These are phyloP conservation scores for Aspergillus ostianus DNA, from an alignment of 495 filamentous ascomycete genomes.

Conservation along the genomic window DNA sequence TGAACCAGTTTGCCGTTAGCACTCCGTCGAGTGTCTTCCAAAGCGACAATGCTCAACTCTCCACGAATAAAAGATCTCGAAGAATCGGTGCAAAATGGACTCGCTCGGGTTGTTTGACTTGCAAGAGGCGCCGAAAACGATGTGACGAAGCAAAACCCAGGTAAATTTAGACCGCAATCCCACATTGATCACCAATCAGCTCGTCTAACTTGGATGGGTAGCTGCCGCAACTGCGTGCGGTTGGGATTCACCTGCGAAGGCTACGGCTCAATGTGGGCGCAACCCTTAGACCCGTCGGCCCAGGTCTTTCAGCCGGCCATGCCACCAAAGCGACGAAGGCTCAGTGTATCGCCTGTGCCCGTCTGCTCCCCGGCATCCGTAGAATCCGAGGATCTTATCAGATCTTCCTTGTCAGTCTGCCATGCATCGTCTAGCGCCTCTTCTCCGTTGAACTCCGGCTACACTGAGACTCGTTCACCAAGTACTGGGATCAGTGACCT, in stretches of 20 bases:
- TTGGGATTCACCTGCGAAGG: conserved; percentile 42
- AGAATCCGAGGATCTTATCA: conserved; percentile 14
- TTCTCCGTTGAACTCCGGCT: conserved; percentile 4
- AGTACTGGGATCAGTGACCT: conserved; percentile 1
- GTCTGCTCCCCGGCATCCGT: conserved; percentile 18
- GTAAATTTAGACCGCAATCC: conserved; percentile 15
- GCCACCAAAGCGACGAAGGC: conserved; percentile 26
- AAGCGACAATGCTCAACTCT: neutral
- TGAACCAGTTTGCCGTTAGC: neutral
- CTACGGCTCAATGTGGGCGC: conserved; percentile 45
- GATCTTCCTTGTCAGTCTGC: conserved; percentile 6
- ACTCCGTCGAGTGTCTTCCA: conserved; percentile 2
- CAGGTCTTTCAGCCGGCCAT: conserved; percentile 30
- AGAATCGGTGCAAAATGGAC: conserved; percentile 42
- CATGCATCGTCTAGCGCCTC: conserved; percentile 2
- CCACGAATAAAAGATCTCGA: conserved; percentile 28
- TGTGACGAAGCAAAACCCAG: conserved; percentile 47
- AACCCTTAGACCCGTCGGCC: conserved; percentile 36
- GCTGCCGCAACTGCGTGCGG: conserved; percentile 42
- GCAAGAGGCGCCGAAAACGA: conserved; percentile 44
- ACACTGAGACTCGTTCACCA: conserved; percentile 5
- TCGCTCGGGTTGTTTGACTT: conserved; percentile 44
- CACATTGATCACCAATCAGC: neutral
- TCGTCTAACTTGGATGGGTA: conserved; percentile 13
- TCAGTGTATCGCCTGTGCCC: conserved; percentile 27